phyloP scores from a whole-genome alignment of 75 land plant species.

The Pseudotsuga menziesii region DNA sequence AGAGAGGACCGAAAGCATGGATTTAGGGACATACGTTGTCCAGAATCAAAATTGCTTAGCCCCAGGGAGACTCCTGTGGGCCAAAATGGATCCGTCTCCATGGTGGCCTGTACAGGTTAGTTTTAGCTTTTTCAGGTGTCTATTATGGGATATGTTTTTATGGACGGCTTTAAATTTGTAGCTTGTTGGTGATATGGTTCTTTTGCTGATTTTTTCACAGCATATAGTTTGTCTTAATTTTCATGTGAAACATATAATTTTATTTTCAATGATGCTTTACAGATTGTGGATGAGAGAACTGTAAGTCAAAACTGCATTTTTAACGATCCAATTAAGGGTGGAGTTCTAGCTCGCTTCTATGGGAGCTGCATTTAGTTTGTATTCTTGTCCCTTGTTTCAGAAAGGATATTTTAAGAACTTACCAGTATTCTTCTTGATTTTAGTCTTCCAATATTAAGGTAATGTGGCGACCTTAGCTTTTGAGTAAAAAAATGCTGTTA shows the following conservation, averaged over 20 bases:
- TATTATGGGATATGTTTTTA: not conserved
- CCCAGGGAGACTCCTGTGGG: constrained; percentile 31
- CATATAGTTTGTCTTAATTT: not conserved
- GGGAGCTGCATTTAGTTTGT: constrained; percentile 33
- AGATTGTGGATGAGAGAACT: constrained; percentile 1
- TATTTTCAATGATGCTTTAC: constrained; percentile 3
- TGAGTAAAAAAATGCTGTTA: not conserved
- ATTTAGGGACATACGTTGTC: not conserved
- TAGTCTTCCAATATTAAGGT: not conserved
- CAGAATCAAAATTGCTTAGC: not conserved
- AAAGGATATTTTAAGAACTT: not conserved
- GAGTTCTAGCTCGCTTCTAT: constrained; percentile 32
- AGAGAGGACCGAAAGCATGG: not conserved
- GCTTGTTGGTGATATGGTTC: not conserved
- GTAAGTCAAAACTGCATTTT: constrained; percentile 2
- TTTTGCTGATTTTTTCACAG: not conserved
- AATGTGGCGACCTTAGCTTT: not conserved
- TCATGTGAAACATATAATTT: not conserved
- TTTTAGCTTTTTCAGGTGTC: not conserved
- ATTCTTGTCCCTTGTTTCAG: constrained; percentile 10
- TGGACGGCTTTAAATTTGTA: not conserved
- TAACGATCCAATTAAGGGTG: constrained; percentile 3
- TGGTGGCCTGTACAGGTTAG: constrained; percentile 41
- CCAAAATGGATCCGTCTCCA: constrained; percentile 18
- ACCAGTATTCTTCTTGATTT: not conserved